These are phyloP conservation scores for Sphenostylis stenocarpa DNA, from an alignment of 306 rosid genomes.

Conservation along the genomic window DNA sequence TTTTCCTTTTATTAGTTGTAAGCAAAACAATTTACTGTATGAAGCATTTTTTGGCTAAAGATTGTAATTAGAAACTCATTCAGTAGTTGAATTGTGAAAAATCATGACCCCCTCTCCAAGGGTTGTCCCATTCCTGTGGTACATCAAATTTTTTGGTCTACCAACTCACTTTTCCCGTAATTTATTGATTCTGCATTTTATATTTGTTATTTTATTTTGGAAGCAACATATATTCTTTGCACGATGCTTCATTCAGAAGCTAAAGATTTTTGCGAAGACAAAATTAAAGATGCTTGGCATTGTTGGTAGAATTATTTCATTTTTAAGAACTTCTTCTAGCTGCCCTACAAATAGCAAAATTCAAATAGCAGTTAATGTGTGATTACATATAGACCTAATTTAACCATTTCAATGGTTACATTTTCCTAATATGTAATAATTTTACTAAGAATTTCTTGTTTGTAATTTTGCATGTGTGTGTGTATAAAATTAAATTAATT, in stretches of 20 bases:
- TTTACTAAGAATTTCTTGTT: slow-evolving; percentile 15
- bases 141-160: background rate
- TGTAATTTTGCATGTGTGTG: slow-evolving; percentile 1
- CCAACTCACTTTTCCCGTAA: background rate
- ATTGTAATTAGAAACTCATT: background rate
- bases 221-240: background rate
- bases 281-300: too few species aligned
- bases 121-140: background rate
- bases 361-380: background rate
- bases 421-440: background rate
- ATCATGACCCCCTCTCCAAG: background rate
- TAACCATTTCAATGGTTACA: background rate
- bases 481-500: background rate
- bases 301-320: slow-evolving; percentile 3
- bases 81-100: background rate
- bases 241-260: background rate
- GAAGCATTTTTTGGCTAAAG: background rate
- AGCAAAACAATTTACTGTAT: background rate
- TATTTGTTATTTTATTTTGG: slow-evolving; percentile 11
- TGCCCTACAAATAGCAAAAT: background rate
- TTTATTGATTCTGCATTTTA: slow-evolving; percentile 6
- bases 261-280: background rate
- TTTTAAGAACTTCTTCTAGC: background rate
- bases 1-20: too few species aligned
- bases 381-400: slow-evolving; percentile 2